phyloP scores from a whole-genome alignment of 495 filamentous ascomycete species.

The Tuber umbilicatum region DNA sequence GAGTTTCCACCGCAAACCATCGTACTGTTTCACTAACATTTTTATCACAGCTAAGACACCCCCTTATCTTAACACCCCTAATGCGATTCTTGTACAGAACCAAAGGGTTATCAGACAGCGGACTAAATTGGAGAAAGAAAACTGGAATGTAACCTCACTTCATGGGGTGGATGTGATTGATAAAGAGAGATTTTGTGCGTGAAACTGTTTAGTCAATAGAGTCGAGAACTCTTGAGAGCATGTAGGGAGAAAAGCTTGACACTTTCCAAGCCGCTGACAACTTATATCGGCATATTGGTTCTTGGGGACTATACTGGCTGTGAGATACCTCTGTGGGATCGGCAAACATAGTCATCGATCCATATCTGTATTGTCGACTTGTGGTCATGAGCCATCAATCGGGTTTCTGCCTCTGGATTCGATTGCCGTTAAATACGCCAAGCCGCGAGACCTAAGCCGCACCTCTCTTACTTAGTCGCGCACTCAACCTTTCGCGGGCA shows the following conservation, averaged over 20 bases:
- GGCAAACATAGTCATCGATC: not conserved
- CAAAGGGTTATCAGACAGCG: not conserved
- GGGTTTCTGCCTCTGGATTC: not conserved
- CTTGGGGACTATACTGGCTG: not conserved
- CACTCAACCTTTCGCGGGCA: not conserved
- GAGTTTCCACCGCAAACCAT: not conserved
- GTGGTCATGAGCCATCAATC: not conserved
- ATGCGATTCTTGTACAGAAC: not conserved
- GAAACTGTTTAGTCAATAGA: not conserved
- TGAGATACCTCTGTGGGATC: not conserved
- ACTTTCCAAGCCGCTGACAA: not conserved
- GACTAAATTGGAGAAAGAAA: not conserved
- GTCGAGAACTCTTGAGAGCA: not conserved
- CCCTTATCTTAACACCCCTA: not conserved
- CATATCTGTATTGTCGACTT: not conserved
- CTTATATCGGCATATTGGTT: not conserved
- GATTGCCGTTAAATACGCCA: not conserved
- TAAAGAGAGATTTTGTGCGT: not conserved
- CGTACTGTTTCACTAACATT: not conserved
- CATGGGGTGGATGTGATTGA: not conserved
- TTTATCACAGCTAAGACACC: not conserved
- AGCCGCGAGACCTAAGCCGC: not conserved
- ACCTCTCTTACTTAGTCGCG: not conserved
- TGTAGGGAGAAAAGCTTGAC: not conserved
- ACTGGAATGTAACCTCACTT: not conserved